Percentiles rank a stretch among this genome's conserved stretches.
Conservation (phyloP, 2,329 filamentous ascomycete genomes). For the Microdochium paspali region DNA sequence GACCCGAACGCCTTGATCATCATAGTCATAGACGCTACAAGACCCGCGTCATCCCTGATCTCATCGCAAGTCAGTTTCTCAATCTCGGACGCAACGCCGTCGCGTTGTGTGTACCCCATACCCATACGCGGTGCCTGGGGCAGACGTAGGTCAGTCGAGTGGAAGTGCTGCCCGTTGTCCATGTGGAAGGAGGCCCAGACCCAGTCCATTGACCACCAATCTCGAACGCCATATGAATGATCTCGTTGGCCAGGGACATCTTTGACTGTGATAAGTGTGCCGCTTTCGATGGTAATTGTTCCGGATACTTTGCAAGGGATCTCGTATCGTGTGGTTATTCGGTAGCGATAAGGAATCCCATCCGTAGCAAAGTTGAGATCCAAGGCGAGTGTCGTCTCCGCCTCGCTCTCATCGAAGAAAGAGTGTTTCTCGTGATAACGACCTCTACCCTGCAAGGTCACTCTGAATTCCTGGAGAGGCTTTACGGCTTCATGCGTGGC, state of each 20-base stretch:
- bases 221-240: background rate
- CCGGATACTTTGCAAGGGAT: background rate
- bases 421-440: background rate
- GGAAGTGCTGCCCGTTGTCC: background rate
- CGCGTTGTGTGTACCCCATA: background rate
- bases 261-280: background rate
- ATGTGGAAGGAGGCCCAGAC: background rate
- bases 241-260: background rate
- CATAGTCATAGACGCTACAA: background rate
- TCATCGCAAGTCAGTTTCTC: background rate
- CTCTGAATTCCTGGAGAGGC: constrained; percentile 3
- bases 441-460: background rate
- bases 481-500: constrained; percentile 3
- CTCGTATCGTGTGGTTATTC: background rate
- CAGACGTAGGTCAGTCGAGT: background rate
- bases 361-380: background rate
- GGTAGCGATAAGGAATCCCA: background rate
- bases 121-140: background rate
- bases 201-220: constrained; percentile 1
- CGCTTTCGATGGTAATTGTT: background rate
- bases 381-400: background rate
- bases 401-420: background rate
- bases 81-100: background rate
- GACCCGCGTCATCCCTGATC: background rate
- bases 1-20: background rate